Evolutionary conservation across 139 green algal species (phyloP).

Genomic region (Coelastrella sp.): DNA sequence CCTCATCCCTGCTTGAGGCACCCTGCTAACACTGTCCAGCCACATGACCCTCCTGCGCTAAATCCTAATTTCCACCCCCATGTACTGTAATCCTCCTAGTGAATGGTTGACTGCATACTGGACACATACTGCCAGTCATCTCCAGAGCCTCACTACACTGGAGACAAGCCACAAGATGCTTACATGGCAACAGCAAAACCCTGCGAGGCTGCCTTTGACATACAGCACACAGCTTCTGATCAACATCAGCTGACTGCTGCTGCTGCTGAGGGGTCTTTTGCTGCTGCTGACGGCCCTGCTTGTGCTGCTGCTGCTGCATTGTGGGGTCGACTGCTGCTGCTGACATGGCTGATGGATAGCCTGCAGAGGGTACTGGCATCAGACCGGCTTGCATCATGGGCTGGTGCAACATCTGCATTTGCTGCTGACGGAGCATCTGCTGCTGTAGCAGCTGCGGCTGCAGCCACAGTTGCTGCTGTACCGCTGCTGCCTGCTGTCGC

Average conservation of each 20-base stretch:
- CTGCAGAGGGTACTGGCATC: neutral
- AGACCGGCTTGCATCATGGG: slow-evolving; percentile 8
- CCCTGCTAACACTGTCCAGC: no score
- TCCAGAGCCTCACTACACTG: slow-evolving; percentile 28
- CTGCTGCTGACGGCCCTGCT: slow-evolving; percentile 5
- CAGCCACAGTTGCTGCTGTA: slow-evolving; percentile 33
- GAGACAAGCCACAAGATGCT: slow-evolving; percentile 31
- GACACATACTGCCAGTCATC: slow-evolving; percentile 24
- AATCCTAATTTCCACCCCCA: neutral
- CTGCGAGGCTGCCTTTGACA: neutral
- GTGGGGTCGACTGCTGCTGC: slow-evolving; percentile 1
- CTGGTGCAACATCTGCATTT: slow-evolving; percentile 14
- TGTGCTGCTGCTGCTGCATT: neutral
- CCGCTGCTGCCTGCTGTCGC: slow-evolving; percentile 1
- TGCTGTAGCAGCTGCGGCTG: slow-evolving; percentile 17
- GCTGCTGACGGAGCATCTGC: slow-evolving; percentile 9
- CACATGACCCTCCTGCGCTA: no score
- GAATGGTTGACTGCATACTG: slow-evolving; percentile 31
- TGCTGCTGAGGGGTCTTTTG: slow-evolving; percentile 13
- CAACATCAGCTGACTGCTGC: slow-evolving; percentile 14
- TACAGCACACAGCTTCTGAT: slow-evolving; percentile 21
- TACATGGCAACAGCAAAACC: slow-evolving; percentile 41
- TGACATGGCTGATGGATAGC: neutral
- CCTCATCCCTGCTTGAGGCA: no score
- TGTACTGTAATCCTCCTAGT: slow-evolving; percentile 22